Evolutionary conservation across 192 early-diverging fungal species (phyloP).

Genomic region (Globomyces pollinis-pini): DNA sequence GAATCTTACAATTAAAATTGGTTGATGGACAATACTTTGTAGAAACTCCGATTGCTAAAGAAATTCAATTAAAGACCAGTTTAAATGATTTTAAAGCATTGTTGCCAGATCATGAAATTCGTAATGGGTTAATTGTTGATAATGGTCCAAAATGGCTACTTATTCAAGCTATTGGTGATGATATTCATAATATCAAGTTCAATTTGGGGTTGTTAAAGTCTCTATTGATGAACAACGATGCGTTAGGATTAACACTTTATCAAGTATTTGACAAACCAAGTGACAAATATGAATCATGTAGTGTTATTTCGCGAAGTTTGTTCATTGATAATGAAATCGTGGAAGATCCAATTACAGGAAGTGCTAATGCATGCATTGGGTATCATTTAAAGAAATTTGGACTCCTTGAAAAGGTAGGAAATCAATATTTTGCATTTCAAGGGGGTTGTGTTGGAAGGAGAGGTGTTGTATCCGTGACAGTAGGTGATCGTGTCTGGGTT

Average conservation of each 20-base stretch:
- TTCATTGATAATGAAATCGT: conserved; percentile 15
- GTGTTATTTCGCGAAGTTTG: conserved; percentile 21
- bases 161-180: conserved; percentile 3
- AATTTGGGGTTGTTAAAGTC: neutral
- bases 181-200: neutral
- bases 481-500: no score
- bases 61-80: neutral
- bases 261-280: no score
- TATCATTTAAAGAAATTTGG: conserved; percentile 16
- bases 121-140: conserved; percentile 2
- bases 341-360: conserved; percentile 23
- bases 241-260: conserved; percentile 10
- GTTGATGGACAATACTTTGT: neutral
- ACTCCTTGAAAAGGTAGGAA: no score
- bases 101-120: neutral
- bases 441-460: no score
- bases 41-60: neutral
- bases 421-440: no score
- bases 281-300: no score
- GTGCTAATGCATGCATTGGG: conserved; percentile 23
- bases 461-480: no score
- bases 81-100: conserved; percentile 1
- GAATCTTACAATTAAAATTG: conserved; percentile 17
- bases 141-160: conserved; percentile 17
- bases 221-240: neutral